A percentile compares a stretch with the other conserved stretches of the same genome.
Conservation (phyloP, 2,329 filamentous ascomycete species). For the Talaromyces marneffei region DNA sequence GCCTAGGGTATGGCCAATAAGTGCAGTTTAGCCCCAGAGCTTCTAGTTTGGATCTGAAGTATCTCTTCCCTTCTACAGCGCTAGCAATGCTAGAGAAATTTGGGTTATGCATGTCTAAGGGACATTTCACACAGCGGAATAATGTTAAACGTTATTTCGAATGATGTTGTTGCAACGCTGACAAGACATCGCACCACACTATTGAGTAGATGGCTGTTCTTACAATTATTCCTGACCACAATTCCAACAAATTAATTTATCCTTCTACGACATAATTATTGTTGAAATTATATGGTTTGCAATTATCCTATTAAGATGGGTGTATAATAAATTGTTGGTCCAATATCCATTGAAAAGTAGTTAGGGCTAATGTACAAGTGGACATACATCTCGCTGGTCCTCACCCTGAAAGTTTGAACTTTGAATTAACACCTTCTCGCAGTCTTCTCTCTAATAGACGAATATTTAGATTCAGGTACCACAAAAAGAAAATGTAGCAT, state of each 20-base stretch:
- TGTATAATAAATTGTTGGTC: not conserved
- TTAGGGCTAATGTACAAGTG: not conserved
- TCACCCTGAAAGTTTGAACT: not conserved
- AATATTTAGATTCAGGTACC: not conserved
- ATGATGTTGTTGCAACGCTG: slow-evolving; percentile 4
- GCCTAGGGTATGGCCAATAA: not conserved
- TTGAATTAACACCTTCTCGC: not conserved
- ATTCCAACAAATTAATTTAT: not conserved
- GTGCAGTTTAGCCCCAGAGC: not conserved
- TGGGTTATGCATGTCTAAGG: not conserved
- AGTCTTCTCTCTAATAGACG: not conserved
- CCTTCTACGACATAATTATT: not conserved
- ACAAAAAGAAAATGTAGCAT: slow-evolving; percentile 3
- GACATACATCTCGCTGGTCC: not conserved
- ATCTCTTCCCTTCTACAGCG: not conserved
- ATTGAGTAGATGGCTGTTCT: not conserved
- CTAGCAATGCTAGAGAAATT: not conserved
- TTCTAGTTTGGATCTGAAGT: not conserved
- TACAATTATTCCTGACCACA: not conserved
- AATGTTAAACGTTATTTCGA: not conserved
- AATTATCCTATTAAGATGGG: not conserved
- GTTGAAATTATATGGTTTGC: not conserved
- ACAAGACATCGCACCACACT: not conserved
- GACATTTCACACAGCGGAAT: not conserved
- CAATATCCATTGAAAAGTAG: not conserved